phyloP scores from a whole-genome alignment of 2,329 filamentous ascomycete genomes.

The Huntiella abstrusa region DNA sequence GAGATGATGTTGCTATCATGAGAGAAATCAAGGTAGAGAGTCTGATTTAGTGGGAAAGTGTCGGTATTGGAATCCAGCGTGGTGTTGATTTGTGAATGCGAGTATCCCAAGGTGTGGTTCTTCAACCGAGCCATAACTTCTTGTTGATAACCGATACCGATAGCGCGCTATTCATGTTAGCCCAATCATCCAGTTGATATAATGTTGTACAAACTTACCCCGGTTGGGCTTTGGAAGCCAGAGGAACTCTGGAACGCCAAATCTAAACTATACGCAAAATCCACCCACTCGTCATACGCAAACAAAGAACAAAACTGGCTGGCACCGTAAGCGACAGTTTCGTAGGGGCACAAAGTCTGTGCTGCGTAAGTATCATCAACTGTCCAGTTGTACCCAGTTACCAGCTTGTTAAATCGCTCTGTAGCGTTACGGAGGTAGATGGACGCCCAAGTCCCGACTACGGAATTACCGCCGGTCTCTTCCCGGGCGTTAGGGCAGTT shows the following conservation, averaged over 20 bases:
- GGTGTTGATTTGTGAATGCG: conserved; percentile 43
- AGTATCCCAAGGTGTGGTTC: conserved; percentile 43
- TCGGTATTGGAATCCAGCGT: conserved; percentile 47
- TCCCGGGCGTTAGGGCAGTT: conserved; percentile 44
- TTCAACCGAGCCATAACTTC: conserved; percentile 53
- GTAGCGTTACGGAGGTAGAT: conserved; percentile 50
- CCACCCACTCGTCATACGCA: conserved; percentile 55
- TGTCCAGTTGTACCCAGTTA: conserved; percentile 44
- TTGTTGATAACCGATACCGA: conserved; percentile 56
- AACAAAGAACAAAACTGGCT: conserved; percentile 58
- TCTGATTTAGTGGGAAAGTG: conserved; percentile 58
- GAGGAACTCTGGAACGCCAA: conserved; percentile 42
- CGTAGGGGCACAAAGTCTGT: conserved; percentile 58
- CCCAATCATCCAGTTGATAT: background rate
- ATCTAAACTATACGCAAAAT: conserved; percentile 53
- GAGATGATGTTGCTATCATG: conserved; percentile 59
- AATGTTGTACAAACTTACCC: conserved; percentile 21
- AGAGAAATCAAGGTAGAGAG: conserved; percentile 58
- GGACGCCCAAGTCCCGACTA: conserved; percentile 37
- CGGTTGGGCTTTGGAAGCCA: conserved; percentile 45
- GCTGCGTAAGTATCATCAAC: conserved; percentile 44
- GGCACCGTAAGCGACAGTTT: conserved; percentile 59
- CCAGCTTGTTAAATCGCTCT: conserved; percentile 34
- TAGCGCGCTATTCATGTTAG: conserved; percentile 30
- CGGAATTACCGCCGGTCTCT: conserved; percentile 32